Evolutionary conservation across 1,284 basidiomycete genomes (phyloP), one percentile per base, ranked within the genome.

Genomic region (Heterobasidion irregulare): DNA sequence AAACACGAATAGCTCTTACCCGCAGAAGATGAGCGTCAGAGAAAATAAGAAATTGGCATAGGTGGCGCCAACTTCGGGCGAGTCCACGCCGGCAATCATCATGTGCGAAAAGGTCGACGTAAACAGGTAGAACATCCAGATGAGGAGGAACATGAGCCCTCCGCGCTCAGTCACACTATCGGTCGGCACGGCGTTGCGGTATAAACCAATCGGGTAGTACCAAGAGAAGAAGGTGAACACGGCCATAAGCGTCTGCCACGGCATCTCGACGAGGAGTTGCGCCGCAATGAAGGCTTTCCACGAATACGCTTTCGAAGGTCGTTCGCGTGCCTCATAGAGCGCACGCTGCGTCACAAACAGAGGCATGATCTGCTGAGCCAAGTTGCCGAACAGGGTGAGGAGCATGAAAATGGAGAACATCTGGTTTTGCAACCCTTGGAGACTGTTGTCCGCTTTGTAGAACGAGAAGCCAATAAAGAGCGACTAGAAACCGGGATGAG

Each of bases 251-350:
- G 65, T 62, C 41, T 65, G 61, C 55, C 62, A 61, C 6, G 62
- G 63, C 6, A 63, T 36, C 51, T 52, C 51, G 26, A 59, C 60
- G 33, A 62, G 19, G 34, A 59, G 35, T n/a, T 59, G 45, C 2
- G 55, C 38, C 45, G 51, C 15, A 35, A 58, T 53, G 53, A 79
- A 72, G 10, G 74, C 67, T 47, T 70, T 65, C 79, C 79, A 81
- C 41, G 69, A 70, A 68, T 80, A 81, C 57, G 77, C 76, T 66
- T 82, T 80, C 56, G 80, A 80, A 0, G 86, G 77, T 1, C 83
- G 78, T 67, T 92, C 89, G 36, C 89, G 79, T 12, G 82, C 80
- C 65, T 90, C 86, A 66, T 87, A 92, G 13, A 90, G 72, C 7
- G 70, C 70, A 10, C 80, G 75, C 55, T 65, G 63, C 19, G 62